phyloP scores from a whole-genome alignment of 108 stramenopile genomes.

The Discostella stelligeroides region DNA sequence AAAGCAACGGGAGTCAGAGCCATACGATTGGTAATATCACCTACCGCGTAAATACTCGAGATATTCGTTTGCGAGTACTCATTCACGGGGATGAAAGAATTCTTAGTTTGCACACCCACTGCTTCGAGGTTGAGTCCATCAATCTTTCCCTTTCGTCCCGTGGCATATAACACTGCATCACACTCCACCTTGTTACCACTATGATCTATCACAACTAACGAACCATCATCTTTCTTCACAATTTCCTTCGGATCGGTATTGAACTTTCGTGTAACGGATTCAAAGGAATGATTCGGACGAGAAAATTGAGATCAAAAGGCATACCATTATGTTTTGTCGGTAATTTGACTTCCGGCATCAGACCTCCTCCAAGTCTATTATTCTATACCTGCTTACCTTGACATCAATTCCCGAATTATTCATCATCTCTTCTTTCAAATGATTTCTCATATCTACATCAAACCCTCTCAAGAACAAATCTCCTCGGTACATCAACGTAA shows the following conservation, averaged over 20 bases:
- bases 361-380: no score
- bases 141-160: conserved; percentile 72
- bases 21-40: conserved; percentile 87
- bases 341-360: no score
- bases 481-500: conserved; percentile 80
- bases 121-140: conserved; percentile 67
- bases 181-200: conserved; percentile 61
- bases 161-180: conserved; percentile 76
- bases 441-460: conserved; percentile 71
- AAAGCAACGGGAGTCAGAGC: conserved; percentile 90
- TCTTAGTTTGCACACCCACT: conserved; percentile 54
- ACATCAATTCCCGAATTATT: conserved; percentile 58
- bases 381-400: conserved; percentile 8
- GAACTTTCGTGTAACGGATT: conserved; percentile 25
- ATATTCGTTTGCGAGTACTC: conserved; percentile 68
- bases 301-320: background rate
- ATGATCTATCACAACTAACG: conserved; percentile 60
- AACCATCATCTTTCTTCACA: conserved; percentile 52
- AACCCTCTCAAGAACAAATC: conserved; percentile 73
- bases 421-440: conserved; percentile 72
- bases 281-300: no score
- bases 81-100: conserved; percentile 57
- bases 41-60: conserved; percentile 70
- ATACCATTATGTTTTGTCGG: no score
- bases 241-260: conserved; percentile 69